A percentile compares a stretch with the other conserved stretches of the same genome.
Conservation (phyloP, 2,329 filamentous ascomycete genomes). For the Pyricularia pennisetigena region DNA sequence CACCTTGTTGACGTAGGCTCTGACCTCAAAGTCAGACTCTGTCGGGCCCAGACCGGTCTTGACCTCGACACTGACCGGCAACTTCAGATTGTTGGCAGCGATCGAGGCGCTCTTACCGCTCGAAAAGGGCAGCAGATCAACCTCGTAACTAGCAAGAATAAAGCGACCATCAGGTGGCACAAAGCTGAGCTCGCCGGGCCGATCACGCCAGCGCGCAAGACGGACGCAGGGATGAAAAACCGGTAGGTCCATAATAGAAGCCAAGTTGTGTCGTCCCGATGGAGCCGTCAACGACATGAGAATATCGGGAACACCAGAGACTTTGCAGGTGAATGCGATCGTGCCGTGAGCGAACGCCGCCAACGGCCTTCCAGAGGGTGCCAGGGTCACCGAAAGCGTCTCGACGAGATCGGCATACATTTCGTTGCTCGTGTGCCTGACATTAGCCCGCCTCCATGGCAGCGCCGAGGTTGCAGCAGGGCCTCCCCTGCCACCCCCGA, state of each 20-base stretch:
- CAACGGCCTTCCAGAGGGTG: conserved; percentile 80
- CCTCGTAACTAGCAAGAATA: conserved; percentile 87
- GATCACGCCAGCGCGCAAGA: conserved; percentile 79
- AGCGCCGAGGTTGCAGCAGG: conserved; percentile 38
- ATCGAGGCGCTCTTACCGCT: conserved; percentile 44
- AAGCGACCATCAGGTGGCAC: conserved; percentile 92
- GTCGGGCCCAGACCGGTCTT: conserved; percentile 65
- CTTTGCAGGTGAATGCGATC: conserved; percentile 89
- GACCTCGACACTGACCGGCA: conserved; percentile 76
- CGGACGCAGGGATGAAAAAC: conserved; percentile 96
- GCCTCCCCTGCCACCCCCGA: neutral
- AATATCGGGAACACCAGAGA: conserved; percentile 91
- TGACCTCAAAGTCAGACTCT: conserved; percentile 83
- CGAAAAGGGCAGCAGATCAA: conserved; percentile 72
- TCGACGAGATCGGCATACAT: conserved; percentile 95
- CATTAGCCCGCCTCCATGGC: conserved; percentile 85
- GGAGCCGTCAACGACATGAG: conserved; percentile 69
- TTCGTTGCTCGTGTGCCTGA: conserved; percentile 93
- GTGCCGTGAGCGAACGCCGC: conserved; percentile 84
- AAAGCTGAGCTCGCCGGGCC: conserved; percentile 87
- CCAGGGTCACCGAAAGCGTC: conserved; percentile 75
- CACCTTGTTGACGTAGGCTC: conserved; percentile 59
- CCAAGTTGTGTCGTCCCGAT: conserved; percentile 68
- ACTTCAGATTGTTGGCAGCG: conserved; percentile 51
- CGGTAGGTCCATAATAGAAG: conserved; percentile 69